Base-by-base conservation (phyloP, 306 rosid species). In the Bauhinia variegata region DNA sequence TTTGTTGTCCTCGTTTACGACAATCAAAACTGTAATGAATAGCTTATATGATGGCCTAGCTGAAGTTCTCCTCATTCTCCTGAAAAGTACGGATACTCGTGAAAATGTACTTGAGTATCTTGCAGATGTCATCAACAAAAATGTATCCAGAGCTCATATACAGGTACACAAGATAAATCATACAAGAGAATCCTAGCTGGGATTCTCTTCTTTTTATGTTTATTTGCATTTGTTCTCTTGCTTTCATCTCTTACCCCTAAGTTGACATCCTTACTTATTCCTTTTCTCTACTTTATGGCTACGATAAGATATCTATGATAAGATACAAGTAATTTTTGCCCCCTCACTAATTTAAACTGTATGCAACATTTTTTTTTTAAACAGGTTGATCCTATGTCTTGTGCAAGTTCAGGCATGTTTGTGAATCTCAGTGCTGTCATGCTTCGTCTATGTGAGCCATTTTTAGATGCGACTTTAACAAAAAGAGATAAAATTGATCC, bases 391-490 rank as follows among this genome's bases (percentile, higher is more conserved):
- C 92, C 85, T 71, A 70, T 88, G 63, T 79, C 97, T 49, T 86
- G 89, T 85, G 99, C 99, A 64, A 95, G 99, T 85, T 95, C 99
- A 43, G 99, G 99, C 87, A 95, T 87, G 89, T 95, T 95, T 82
- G 95, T 95, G 57, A 95, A 80, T 88, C 95, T 95, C 55, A 88
- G 99, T 82, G 89, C 92, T 61, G 97, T 95, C 53, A 90, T 95
- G 99, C 89, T 95, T 72, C 87, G 86, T 43, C 92, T 95, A 39
- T 95, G 97, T 39, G 99, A 95, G 59, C 99, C 99, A 10, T 95
- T 95, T 82, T 72, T 95, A 51, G 97, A 95, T 78, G 95, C 89
- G 73, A 95, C 75, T 74, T 70, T 88, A 75, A 83, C 89, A 5
- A 95, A 95, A 86, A 83, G 87, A 78, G 96, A 86, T 75, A 95